phyloP scores from a whole-genome alignment of 768 basidiomycete genomes.

The Tulasnella sp. region DNA sequence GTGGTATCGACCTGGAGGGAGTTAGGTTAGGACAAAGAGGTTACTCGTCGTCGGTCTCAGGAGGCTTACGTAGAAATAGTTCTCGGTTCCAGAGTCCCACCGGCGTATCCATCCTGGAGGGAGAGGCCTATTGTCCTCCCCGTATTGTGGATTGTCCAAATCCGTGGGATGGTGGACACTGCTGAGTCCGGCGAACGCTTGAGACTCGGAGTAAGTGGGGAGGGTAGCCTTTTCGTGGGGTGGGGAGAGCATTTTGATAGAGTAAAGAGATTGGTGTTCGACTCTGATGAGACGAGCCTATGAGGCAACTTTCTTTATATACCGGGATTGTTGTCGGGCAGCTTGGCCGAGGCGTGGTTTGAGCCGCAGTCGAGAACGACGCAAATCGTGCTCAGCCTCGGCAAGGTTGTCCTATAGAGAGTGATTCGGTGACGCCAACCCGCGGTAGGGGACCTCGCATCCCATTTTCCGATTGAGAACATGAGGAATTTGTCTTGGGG shows the following conservation, averaged over 20 bases:
- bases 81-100: neutral
- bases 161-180: neutral
- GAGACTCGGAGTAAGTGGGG: neutral
- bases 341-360: neutral
- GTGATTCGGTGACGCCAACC: neutral
- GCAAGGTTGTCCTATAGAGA: neutral
- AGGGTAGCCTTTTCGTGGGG: neutral
- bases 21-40: neutral
- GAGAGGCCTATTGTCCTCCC: neutral
- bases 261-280: neutral
- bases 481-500: neutral
- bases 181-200: neutral
- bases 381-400: neutral
- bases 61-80: neutral
- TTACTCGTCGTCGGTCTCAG: neutral
- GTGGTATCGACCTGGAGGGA: neutral
- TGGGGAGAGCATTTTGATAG: neutral
- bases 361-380: neutral
- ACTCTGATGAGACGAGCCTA: neutral
- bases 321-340: neutral
- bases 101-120: neutral
- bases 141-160: neutral
- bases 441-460: neutral
- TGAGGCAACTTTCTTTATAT: neutral
- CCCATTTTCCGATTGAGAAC: neutral